Base-by-base conservation (phyloP, 257 asterid species). In the Nicotiana tabacum region DNA sequence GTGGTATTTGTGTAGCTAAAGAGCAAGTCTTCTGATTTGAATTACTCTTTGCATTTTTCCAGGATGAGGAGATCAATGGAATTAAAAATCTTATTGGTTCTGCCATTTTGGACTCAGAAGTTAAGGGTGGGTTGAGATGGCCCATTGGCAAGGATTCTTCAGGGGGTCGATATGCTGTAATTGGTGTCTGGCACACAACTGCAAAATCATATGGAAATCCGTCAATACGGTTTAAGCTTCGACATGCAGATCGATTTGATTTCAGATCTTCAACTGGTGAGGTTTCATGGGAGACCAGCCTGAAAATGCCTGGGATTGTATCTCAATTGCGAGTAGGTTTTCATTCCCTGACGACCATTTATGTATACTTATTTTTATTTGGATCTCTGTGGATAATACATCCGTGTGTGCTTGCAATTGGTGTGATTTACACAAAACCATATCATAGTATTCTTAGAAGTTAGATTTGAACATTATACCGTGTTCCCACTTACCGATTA, bases 61-160 rank as follows among this genome's bases (percentile, higher is more conserved):
- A 91, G 95, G 91, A 87, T 30, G 90, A 87, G 46, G 91, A 88
- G 85, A 81, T 86, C 29, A 76, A 82, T 80, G 74, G 77, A 27
- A 84, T 91, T 15, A 65, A 81, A 79, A 17, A 53, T 79, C 85
- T 91, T 82, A 80, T 91, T 84, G 56, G 81, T 77, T 86, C 84
- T 74, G 93, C 91, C 48, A 65, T 79, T 66, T 77, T 86, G 81
- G 93, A 91, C 79, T 82, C 86, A 29, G 87, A 87, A 32, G 85
- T 84, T 37, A 88, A 87, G 87, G 93, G 93, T 77, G 92, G 91
- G 48, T 77, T 88, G 78, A 86, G 89, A 6, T 91, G 93, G 93
- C 87, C 89, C 66, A 82, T 86, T 81, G 91, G 91, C 6, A 81
- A 88, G 64, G 81, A 83, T 68, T 85, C 87, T 79, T 83, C 89